phyloP scores from a whole-genome alignment of 2,329 filamentous ascomycete genomes.

The Zelopaecilomyces penicillatus region DNA sequence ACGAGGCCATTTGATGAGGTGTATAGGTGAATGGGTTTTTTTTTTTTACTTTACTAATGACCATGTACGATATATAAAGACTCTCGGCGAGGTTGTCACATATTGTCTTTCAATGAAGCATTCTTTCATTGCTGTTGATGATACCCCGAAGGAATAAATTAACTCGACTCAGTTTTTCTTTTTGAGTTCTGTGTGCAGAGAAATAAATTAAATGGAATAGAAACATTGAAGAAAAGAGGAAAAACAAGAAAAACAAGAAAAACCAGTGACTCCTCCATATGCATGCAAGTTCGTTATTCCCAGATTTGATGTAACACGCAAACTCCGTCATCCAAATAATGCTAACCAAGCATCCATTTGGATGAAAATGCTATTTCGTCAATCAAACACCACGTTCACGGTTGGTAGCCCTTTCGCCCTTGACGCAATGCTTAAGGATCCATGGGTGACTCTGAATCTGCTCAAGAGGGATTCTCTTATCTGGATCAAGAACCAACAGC shows the following conservation, averaged over 20 bases:
- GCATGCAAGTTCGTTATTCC: constrained; percentile 12
- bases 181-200: background rate
- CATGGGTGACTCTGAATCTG: constrained; percentile 86
- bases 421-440: constrained; percentile 91
- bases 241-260: constrained; percentile 1
- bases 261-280: constrained; percentile 17
- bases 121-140: constrained; percentile 9
- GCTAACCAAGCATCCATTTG: constrained; percentile 7
- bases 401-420: constrained; percentile 45
- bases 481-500: constrained; percentile 86
- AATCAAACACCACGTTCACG: constrained; percentile 35
- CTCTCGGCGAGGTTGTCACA: constrained; percentile 10
- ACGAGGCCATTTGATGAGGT: constrained; percentile 96
- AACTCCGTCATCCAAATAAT: constrained; percentile 5
- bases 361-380: constrained; percentile 7
- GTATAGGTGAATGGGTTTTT: constrained; percentile 53
- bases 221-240: background rate
- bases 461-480: constrained; percentile 84
- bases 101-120: constrained; percentile 5
- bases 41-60: too few species aligned
- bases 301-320: background rate
- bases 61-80: constrained; percentile 16
- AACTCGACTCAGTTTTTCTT: background rate
- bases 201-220: background rate
- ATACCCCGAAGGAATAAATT: constrained; percentile 10